Evolutionary conservation across 2,329 filamentous ascomycete species (phyloP), one percentile per base, ranked within the genome.

Genomic region (Talaromyces sp.): DNA sequence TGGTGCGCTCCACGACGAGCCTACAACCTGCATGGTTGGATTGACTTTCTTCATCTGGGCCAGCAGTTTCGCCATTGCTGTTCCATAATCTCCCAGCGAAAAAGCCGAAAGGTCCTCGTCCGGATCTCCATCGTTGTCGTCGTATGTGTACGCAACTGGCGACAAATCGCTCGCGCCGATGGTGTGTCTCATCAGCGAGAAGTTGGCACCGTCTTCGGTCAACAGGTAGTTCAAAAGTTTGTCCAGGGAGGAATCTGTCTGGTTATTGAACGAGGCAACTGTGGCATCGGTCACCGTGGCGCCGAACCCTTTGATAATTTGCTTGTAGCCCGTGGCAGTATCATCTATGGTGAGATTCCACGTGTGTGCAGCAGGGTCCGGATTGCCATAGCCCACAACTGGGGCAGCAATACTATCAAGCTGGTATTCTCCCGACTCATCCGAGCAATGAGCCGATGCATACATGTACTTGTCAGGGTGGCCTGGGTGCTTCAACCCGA

Each of bases 131-230:
- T 69, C 65, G 59, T 75, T 75, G 59, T 76, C 74, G 57, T 76
- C 73, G 63, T 75, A 75, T 9, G 71, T 71, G 64, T 76, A 77
- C 24, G 70, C 66, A 3, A 66, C 65, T 8, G 67, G 67, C 4
- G 70, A 73, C 10, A 76, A 62, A 63, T 77, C 74, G 10, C 68
- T 71, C 1, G 72, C 69, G 17, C 73, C 74, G 48, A 77, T 75
- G 2, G 74, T 75, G 58, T 77, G 74, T 11, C 74, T 68, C 73
- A 77, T 75, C 59, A 77, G 66, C 26, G 70, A 65, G 60, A 76
- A 74, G 46, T 71, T 70, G 24, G 73, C 74, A 7, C 74, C 74
- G 9, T 63, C 61, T 11, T 67, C 61, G 2, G 71, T 72, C 59
- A 76, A 72, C 2, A 77, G 62, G 29, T 73, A 67, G 52, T 72